Percentiles rank a stretch among this genome's conserved stretches.
Conservation (phyloP, 306 rosid genomes). For the Echinosophora koreensis region DNA sequence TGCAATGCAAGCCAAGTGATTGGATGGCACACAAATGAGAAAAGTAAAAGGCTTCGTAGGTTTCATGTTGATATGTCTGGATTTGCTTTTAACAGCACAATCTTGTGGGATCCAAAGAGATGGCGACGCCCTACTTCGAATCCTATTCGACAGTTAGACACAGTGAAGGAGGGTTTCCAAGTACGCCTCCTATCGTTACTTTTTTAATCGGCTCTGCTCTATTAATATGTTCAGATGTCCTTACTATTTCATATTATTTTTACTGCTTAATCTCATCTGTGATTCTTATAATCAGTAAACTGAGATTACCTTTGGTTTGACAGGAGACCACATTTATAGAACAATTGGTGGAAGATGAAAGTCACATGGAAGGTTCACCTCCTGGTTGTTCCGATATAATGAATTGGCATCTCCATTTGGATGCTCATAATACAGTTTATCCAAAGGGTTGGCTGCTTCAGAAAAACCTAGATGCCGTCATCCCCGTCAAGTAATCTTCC, state of each 20-base stretch:
- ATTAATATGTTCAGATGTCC: conserved; percentile 34
- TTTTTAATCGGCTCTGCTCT: conserved; percentile 33
- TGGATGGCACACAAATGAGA: conserved; percentile 99
- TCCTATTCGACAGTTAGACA: conserved; percentile 82
- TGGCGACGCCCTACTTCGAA: conserved; percentile 77
- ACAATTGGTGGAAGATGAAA: conserved; percentile 92
- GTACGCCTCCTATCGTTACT: conserved; percentile 52
- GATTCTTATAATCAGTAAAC: conserved; percentile 37
- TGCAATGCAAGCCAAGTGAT: conserved; percentile 92
- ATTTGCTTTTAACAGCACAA: conserved; percentile 96
- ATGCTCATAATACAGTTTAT: conserved; percentile 59
- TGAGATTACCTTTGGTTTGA: conserved; percentile 29
- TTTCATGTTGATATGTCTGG: conserved; percentile 99
- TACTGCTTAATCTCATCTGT: conserved; percentile 34
- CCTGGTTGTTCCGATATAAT: conserved; percentile 73
- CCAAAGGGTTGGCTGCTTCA: conserved; percentile 89
- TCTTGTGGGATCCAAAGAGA: conserved; percentile 94
- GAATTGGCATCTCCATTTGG: conserved; percentile 99
- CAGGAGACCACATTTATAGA: conserved; percentile 97
- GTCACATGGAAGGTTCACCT: conserved; percentile 87
- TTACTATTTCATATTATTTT: conserved; percentile 28
- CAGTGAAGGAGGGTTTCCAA: conserved; percentile 97
- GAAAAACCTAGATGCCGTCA: conserved; percentile 74
- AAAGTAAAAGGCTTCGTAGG: conserved; percentile 86
- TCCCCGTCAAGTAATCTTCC: conserved; percentile 64